Evolutionary conservation across 2,329 filamentous ascomycete genomes (phyloP).

Genomic region (Penicillium sp.): DNA sequence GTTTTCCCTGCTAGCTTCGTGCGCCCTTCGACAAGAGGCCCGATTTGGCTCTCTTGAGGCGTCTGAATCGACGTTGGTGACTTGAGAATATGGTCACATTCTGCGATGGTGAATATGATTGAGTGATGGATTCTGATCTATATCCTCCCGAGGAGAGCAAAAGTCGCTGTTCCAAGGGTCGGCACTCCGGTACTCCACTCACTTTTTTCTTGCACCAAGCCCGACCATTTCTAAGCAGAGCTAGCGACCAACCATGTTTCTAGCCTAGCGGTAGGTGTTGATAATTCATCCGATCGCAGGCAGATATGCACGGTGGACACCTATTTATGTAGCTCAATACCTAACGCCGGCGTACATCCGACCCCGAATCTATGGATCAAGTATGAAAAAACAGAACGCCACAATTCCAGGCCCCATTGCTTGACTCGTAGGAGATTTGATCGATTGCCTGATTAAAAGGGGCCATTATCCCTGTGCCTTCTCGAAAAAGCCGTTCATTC

Average conservation of each 20-base stretch:
- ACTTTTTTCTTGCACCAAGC: neutral
- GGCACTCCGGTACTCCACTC: neutral
- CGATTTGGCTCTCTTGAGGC: neutral
- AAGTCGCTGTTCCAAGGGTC: neutral
- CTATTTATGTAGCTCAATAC: conserved; percentile 12
- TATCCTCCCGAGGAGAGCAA: neutral
- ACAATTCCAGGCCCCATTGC: conserved; percentile 3
- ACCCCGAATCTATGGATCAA: neutral
- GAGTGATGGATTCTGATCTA: neutral
- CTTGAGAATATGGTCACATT: neutral
- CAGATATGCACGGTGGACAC: conserved; percentile 8
- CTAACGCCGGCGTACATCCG: conserved; percentile 15
- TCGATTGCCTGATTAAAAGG: conserved; percentile 5
- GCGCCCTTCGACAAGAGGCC: neutral
- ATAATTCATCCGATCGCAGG: neutral
- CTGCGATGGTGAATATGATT: neutral
- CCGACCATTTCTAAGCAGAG: conserved; percentile 1
- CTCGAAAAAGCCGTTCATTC: neutral
- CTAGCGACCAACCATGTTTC: conserved; percentile 1
- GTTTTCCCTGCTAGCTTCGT: neutral
- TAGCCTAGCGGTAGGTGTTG: neutral
- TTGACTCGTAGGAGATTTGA: neutral
- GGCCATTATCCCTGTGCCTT: neutral
- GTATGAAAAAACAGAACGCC: conserved; percentile 11
- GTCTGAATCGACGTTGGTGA: too few relatives aligned